Evolutionary conservation across 202 grass and related monocot species (phyloP).

Genomic region (Elaeis oleifera): DNA sequence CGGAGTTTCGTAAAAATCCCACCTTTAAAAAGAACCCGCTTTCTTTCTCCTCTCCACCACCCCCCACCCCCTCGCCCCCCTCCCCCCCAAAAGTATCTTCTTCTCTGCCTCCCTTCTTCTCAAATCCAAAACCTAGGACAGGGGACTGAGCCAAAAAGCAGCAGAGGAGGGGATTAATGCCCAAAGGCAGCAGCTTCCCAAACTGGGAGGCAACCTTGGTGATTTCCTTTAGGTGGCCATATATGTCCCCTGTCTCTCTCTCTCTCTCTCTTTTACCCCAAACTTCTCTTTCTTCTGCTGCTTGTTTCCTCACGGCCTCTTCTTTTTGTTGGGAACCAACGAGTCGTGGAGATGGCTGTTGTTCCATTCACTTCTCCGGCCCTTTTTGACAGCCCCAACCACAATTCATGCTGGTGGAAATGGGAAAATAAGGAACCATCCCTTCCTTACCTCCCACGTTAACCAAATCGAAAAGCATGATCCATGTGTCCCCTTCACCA

Average conservation of each 20-base stretch:
- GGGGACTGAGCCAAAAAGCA: too few species aligned
- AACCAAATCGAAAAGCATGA: conserved; percentile 28
- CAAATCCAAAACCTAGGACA: too few species aligned
- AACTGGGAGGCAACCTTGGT: too few species aligned
- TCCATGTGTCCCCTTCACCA: conserved; percentile 16
- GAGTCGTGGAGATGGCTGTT: conserved; percentile 7
- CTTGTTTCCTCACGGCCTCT: not conserved
- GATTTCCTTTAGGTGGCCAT: conserved; percentile 1
- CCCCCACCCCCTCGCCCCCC: not conserved
- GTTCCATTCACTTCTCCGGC: conserved; percentile 11
- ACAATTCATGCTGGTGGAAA: not conserved
- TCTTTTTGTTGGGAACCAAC: conserved; percentile 19
- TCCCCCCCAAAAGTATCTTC: not conserved
- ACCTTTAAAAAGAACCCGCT: not conserved
- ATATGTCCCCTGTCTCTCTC: not conserved
- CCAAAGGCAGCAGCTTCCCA: too few species aligned
- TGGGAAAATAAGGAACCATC: not conserved
- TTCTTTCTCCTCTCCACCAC: not conserved
- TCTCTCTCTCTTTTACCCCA: not conserved
- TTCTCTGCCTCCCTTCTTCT: not conserved
- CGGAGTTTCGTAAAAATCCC: conserved; percentile 2
- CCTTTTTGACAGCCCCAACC: not conserved
- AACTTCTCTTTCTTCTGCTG: conserved; percentile 3
- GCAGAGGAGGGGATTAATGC: too few species aligned
- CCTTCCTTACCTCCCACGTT: conserved; percentile 18